A percentile compares a stretch with the other conserved stretches of the same genome.
Evolutionary conservation across 2,329 filamentous ascomycete genomes (phyloP).

Genomic region (Fusarium sp.): DNA sequence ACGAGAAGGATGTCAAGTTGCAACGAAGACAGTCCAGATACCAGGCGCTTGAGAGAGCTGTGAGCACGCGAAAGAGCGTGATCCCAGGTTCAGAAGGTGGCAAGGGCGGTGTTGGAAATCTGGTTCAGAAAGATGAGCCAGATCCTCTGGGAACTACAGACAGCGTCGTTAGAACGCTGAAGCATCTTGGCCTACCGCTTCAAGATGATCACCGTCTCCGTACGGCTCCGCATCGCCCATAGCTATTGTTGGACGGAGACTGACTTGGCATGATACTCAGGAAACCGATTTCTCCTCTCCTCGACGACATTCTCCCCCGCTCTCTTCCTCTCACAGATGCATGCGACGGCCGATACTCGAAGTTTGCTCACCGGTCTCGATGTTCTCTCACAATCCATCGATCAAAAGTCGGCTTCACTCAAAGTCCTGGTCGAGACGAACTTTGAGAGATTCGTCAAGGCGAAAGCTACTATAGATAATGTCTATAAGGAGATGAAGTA

Average conservation of each 20-base stretch:
- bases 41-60: conserved; percentile 82
- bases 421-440: conserved; percentile 98
- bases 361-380: conserved; percentile 85
- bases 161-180: conserved; percentile 85
- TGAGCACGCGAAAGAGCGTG: conserved; percentile 74
- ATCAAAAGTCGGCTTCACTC: conserved; percentile 96
- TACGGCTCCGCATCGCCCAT: conserved; percentile 55
- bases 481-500: conserved; percentile 98
- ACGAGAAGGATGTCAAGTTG: conserved; percentile 61
- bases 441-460: conserved; percentile 97
- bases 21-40: conserved; percentile 80
- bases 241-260: conserved; percentile 3
- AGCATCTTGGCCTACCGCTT: conserved; percentile 79
- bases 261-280: conserved; percentile 54
- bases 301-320: conserved; percentile 96
- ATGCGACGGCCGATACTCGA: conserved; percentile 86
- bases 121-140: conserved; percentile 90
- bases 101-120: conserved; percentile 75
- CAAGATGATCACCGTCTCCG: conserved; percentile 86
- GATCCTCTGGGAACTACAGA: conserved; percentile 91
- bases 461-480: conserved; percentile 97
- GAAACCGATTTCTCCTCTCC: conserved; percentile 93
- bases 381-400: conserved; percentile 89
- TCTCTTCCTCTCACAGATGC: conserved; percentile 91
- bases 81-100: conserved; percentile 76